phyloP scores from a whole-genome alignment of 1,139 yeast species.

The Protomyces pachydermus region DNA sequence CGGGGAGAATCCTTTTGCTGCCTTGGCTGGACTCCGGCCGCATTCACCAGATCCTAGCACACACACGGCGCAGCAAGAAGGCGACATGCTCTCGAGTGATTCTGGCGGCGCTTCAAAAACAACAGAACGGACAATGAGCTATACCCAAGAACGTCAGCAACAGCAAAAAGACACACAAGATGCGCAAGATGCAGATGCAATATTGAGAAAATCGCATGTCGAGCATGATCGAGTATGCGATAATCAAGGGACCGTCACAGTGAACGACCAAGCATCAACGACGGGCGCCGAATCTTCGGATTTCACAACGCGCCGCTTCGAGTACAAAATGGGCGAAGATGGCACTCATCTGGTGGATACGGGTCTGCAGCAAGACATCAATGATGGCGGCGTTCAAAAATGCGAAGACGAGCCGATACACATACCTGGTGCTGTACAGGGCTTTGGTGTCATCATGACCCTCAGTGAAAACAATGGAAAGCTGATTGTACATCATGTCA shows the following conservation, averaged over 20 bases:
- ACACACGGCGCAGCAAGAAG: not conserved
- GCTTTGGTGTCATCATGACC: conserved; percentile 20
- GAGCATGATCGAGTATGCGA: conserved; percentile 8
- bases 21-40: not conserved
- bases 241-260: conserved; percentile 8
- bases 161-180: not conserved
- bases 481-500: conserved; percentile 6
- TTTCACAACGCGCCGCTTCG: conserved; percentile 5
- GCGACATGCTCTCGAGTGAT: not conserved
- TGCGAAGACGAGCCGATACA: conserved; percentile 28
- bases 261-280: conserved; percentile 7
- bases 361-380: not conserved
- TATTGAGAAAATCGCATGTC: not conserved
- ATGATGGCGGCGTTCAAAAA: not conserved
- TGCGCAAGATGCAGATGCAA: not conserved
- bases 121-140: not conserved
- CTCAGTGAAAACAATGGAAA: not conserved
- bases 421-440: conserved; percentile 22
- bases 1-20: not conserved
- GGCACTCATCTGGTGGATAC: conserved; percentile 16
- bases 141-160: not conserved
- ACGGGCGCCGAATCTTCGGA: not conserved
- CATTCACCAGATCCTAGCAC: not conserved
- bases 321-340: conserved; percentile 1
- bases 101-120: not conserved